Evolutionary conservation across 2,329 filamentous ascomycete genomes (phyloP), one percentile per base, ranked within the genome.

Genomic region (Fusarium sp.): DNA sequence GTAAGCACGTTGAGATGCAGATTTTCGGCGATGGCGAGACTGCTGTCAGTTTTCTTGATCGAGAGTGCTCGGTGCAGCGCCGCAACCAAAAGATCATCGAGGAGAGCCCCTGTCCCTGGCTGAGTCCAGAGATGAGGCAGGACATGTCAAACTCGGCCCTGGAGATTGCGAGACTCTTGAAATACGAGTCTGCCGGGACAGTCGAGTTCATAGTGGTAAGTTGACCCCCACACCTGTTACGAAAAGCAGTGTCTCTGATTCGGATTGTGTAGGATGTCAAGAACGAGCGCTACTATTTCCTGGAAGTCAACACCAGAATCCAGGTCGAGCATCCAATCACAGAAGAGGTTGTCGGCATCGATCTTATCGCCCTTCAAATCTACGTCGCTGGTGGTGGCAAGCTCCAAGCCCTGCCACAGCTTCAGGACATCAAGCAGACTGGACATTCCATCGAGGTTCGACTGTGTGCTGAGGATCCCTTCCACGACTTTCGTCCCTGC

Each of bases 201-300:
- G 34, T 36, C 34, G 34, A 36, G 34, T 36, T 36, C 8, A 36
- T 36, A 36, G 34, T 36, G 34, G 34, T 36, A 10, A 36, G 34
- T 1, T 1, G 5, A 4, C 34, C 4, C 14, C 34, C 2, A n/a
- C 5, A 4, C 34, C 3, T 36, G 14, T 36, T 0, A 10, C n/a
- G 16, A n/a, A 36, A 36, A n/a, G 34, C 8, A 16, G 8, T 1
- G 0, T 10, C 34, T 36, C 1, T 2, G 34, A 36, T 7, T 0
- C 25, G 25, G 8, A 16, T 3, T 16, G 1, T 16, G 8, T 4
- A 36, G 34, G 34, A 36, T n/a, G 16, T 36, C 8, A 36, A 36
- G 34, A 36, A 36, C 34, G n/a, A 10, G 8, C 8, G n/a, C 0
- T 36, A 36, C 4, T 36, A 36, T 8, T 36, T 36, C 34, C 10